phyloP scores from a whole-genome alignment of 2,329 filamentous ascomycete genomes.

The Aspergillus ustus region DNA sequence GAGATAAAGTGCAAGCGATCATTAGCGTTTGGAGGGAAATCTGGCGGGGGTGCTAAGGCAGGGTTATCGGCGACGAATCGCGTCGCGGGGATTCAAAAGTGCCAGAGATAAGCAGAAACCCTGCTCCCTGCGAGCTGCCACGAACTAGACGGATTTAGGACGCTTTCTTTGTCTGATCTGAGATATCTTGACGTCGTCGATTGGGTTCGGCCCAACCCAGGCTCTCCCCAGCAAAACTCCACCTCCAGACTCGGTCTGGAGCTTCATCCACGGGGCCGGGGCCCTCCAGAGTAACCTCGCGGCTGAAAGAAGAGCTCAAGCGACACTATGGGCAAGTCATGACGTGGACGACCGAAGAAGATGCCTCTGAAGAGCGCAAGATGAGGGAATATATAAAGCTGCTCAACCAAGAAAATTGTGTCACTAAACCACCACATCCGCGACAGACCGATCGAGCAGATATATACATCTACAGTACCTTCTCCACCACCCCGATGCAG shows the following conservation, averaged over 20 bases:
- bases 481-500: not conserved
- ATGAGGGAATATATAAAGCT: not conserved
- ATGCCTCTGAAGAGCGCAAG: not conserved
- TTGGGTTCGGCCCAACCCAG: not conserved
- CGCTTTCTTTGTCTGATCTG: not conserved
- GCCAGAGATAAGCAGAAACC: not conserved
- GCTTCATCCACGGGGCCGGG: no score
- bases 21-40: not conserved
- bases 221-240: not conserved
- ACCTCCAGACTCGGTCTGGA: not conserved
- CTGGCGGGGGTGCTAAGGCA: not conserved
- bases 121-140: no score
- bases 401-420: not conserved
- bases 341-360: constrained; percentile 1
- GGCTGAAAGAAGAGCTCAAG: not conserved
- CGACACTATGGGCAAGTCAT: not conserved
- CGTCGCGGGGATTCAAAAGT: not conserved
- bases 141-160: not conserved
- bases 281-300: not conserved
- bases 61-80: not conserved
- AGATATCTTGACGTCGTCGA: not conserved
- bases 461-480: not conserved
- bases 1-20: not conserved
- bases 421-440: not conserved
- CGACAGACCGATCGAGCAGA: not conserved